Conservation (phyloP, 768 basidiomycete species). For the Tulasnella sp. region DNA sequence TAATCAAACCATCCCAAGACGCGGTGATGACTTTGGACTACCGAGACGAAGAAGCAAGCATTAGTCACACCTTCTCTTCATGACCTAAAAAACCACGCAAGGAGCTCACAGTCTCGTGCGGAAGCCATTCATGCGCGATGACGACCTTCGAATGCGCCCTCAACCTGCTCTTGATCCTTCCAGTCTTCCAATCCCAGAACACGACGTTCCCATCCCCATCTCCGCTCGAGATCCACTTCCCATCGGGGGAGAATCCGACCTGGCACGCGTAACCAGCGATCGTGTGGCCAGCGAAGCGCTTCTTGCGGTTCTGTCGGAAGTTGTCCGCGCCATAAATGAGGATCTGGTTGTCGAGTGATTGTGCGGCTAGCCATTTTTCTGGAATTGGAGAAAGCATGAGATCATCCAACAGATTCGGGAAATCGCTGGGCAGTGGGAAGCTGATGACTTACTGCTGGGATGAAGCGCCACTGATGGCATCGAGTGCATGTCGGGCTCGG, state of each 20-base stretch:
- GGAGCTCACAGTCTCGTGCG: conserved; percentile 81
- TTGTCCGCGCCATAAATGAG: conserved; percentile 95
- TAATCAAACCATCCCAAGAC: conserved; percentile 96
- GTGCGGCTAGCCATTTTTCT: conserved; percentile 96
- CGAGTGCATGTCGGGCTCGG: conserved; percentile 98
- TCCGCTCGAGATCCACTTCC: conserved; percentile 95
- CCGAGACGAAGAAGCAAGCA: conserved; percentile 15
- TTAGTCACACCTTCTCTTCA: neutral
- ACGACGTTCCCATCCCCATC: conserved; percentile 91
- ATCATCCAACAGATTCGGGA: neutral
- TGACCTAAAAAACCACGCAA: neutral
- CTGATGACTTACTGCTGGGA: conserved; percentile 65
- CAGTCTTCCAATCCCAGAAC: conserved; percentile 99
- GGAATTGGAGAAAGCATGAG: neutral
- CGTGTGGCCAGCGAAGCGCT: conserved; percentile 94
- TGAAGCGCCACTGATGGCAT: conserved; percentile 98
- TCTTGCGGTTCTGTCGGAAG: conserved; percentile 97
- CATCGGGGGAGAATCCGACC: conserved; percentile 95
- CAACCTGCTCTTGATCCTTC: conserved; percentile 81
- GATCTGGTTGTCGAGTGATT: conserved; percentile 97
- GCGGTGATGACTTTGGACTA: conserved; percentile 96
- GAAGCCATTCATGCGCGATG: conserved; percentile 95
- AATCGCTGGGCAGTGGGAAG: no score
- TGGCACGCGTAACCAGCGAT: conserved; percentile 96
- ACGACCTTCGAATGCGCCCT: conserved; percentile 93